Conservation (phyloP, 164 flowering plant species). For the Umbellularia californica region DNA sequence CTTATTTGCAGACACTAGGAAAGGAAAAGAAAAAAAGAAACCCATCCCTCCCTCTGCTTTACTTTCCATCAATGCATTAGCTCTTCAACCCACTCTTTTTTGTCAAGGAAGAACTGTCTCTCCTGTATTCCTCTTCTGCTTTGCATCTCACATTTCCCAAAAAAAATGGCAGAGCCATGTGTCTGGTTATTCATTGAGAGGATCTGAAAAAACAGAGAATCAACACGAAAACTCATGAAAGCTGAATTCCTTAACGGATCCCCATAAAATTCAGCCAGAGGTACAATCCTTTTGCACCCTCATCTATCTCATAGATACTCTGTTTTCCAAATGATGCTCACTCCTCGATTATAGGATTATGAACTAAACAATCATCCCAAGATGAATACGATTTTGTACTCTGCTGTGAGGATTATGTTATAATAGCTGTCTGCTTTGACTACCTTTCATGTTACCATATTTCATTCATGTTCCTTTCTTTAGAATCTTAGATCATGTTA, state of each 20-base stretch:
- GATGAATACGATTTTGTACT: background rate
- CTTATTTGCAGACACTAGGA: background rate
- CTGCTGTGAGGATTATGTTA: background rate
- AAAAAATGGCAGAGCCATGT: background rate
- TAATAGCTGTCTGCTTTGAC: background rate
- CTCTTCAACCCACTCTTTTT: slow-evolving; percentile 11
- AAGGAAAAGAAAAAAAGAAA: slow-evolving; percentile 18
- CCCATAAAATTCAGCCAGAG: slow-evolving; percentile 5
- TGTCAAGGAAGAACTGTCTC: slow-evolving; percentile 3
- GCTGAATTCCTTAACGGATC: background rate
- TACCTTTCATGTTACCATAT: background rate
- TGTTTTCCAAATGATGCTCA: background rate
- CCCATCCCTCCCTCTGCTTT: slow-evolving; percentile 21
- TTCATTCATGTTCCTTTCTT: background rate
- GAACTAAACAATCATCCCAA: background rate
- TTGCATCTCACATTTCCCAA: background rate
- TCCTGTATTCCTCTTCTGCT: background rate
- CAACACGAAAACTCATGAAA: slow-evolving; percentile 4
- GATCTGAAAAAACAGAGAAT: slow-evolving; percentile 1
- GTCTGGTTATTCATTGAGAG: background rate
- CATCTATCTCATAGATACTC: background rate
- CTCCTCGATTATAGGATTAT: background rate
- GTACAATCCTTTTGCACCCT: slow-evolving; percentile 5
- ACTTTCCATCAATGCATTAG: slow-evolving; percentile 36
- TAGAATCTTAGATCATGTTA: background rate